Evolutionary conservation across 1,284 basidiomycete species (phyloP), one percentile per base, ranked within the genome.

Genomic region (Cryptococcus jaspeensis): DNA sequence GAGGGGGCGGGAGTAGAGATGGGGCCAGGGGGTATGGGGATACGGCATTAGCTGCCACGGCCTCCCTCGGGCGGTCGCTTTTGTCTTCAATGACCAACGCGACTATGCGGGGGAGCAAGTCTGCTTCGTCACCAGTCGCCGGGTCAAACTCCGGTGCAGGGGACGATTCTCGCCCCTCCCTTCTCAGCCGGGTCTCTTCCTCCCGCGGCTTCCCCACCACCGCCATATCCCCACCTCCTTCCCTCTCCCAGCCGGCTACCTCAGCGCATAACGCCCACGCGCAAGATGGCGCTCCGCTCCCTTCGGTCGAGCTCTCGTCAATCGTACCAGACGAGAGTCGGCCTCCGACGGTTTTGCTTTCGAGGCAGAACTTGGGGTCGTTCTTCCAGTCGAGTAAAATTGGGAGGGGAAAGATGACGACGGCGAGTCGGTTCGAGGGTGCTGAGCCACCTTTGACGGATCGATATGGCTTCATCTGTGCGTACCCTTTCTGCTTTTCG

Each of bases 401-500:
- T 0, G 83, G 41, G 7, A 56, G 52, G 42, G 50, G 57, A n/a
- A 68, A 66, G 50, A 53, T 51, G 81, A 82, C 63, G 8, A 71
- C 72, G 0, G 73, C 74, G 0, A 72, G 83, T 55, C 78, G 73
- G 38, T 83, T 84, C 44, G 82, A 84, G 55, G 81, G 78, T 43
- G 83, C 84, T 41, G 82, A 86, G 45, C 85, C 86, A 1, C 74
- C 76, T 9, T 80, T 96, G 63, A 92, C 93, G 5, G 95, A 97
- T 69, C 85, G 92, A 9, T 98, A 91, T 71, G 95, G 95, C 0
- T 98, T 98, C 79, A 88, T 96, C 70, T 96, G 84, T 92, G 12
- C 85, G 86, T 23, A 82, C 84, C 66, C 89, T 32, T 32, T 32
- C n/a, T n/a, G n/a, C 90, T 93, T 66, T 81, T n/a, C 79, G 90